Evolutionary conservation across 306 rosid species (phyloP), one percentile per base, ranked within the genome.

Genomic region (Cucurbita pepo): DNA sequence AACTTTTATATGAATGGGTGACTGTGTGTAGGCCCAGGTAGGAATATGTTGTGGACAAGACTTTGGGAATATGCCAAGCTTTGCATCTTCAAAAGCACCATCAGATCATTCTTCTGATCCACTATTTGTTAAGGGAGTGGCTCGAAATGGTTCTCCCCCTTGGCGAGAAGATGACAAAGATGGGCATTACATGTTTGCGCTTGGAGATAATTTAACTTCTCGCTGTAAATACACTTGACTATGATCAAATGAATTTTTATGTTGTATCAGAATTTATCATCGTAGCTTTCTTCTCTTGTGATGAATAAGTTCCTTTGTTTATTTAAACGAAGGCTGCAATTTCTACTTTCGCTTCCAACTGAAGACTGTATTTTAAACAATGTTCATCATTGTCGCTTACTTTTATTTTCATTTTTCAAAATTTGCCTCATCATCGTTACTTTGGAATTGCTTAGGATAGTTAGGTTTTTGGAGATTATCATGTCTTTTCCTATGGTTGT

Each of bases 21-120:
- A 88, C 80, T 90, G 86, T 94, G 90, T 94, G 97, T 94, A 91
- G 97, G 99, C 91, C 83, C 99, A 94, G 99, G 96, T 94, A 89
- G 97, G 92, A 89, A 87, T 94, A 82, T 91, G 88, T 87, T 94
- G 80, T 89, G 97, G 88, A 83, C 99, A 86, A 94, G 96, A 94
- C 78, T 72, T 91, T 89, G 98, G 90, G 79, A 87, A 74, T 89
- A 72, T 94, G 78, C 53, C 96, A 75, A 86, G 96, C 96, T 87
- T 81, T 89, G 91, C 93, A 82, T 79, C 89, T 79, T 75, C 96
- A 79, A 82, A 82, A 79, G 90, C 89, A 76, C 84, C 89, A 56
- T 77, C 94, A 63, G 97, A 87, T 73, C 86, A 82, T 79, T 82
- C 82, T 78, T 77, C 75, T 93, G 79, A 80, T 84, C 83, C 96